Evolutionary conservation across 371 early-diverging fungal genomes (phyloP), one percentile per base, ranked within the genome.

Genomic region (Syncephalis plumigaleata): DNA sequence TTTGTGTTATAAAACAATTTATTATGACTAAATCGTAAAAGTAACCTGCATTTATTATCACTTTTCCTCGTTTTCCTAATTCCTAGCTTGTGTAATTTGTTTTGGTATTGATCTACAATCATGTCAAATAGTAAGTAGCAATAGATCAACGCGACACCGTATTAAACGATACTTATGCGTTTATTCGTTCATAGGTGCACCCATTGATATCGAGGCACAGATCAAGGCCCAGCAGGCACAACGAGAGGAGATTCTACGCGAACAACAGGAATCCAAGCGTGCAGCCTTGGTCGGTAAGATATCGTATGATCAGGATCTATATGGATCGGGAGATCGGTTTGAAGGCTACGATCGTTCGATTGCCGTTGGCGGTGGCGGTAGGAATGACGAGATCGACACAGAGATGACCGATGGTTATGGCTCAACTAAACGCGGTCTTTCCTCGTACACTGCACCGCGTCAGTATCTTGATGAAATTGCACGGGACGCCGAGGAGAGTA

Each of bases 401-500:
- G 11, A 7, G 31, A 31, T 31, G 31, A 77, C 79, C 31, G 77
- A 75, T 7, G 68, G 70, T 7, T 22, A 46, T 21, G 46, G 27
- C 23, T 22, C 18, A 18, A 13, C 43, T 22, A 13, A 20, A 43
- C 18, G 43, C 22, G 22, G 18, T 20, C 22, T 43, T 13, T 43
- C 79, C 23, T 71, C 83, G 1, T 82, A 81, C 55, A 85, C 89
- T 5, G 94, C 84, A 1, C 90, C 91, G 1, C 77, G 79, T 53
- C 82, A 87, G 31, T 61, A 79, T 11, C 67, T 71, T 21, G 68
- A 68, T 27, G 86, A 87, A 54, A 69, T 65, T 23, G 75, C 65
- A 2, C 67, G 67, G 0, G 75, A 74, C 18, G 61, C 44, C 22
- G 31, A 31, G 31, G 67, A 66, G 15, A 64, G 63, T 37, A 63